Base-by-base conservation (phyloP, 805 yeast species). In the Limtongia smithiae region DNA sequence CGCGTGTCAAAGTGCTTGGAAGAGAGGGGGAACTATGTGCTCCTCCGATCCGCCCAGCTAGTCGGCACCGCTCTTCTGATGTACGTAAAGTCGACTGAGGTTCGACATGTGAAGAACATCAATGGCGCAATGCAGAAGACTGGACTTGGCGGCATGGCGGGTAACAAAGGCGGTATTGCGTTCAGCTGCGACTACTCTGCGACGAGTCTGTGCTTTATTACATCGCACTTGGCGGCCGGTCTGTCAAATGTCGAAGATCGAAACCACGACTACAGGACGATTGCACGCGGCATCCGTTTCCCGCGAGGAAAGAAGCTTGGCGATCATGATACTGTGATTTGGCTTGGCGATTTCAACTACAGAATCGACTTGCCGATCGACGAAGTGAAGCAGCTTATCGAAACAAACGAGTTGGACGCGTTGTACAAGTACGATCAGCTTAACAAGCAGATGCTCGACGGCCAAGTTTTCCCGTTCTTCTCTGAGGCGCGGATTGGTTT, bases 341-440 rank as follows among this genome's bases (percentile, higher is more conserved):
- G 98, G 98, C 68, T 91, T 39, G 99, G 99, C 20, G 99, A 93
- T 64, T 77, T 91, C 65, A 93, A 93, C 64, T 93, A 85, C 66
- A 74, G 98, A 59, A 79, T 91, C 28, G 68, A 67, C 12, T 67
- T 85, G 43, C 71, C 84, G 0, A 87, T 84, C 62, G 96, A 87
- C 25, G 80, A 80, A 41, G 94, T 85, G 6, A 76, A 94, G 55
- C 62, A 68, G 1, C 69, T 79, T 49, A 65, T 90, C 25, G 69
- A 68, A 1, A 57, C 65, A 1, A 68, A 71, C 14, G 77, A 79
- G 33, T 72, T 69, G 42, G 72, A 69, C 3, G 71, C 72, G 24
- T 68, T 93, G 57, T 75, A 83, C 36, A 78, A 77, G 44, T 71
- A 73, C 55, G 99, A 93, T 66, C 99, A 93, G 68, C 71, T 93